A percentile compares a stretch with the other conserved stretches of the same genome.
Evolutionary conservation across 2,329 filamentous ascomycete genomes (phyloP).

Genomic region (Colletotrichum liaoningense): DNA sequence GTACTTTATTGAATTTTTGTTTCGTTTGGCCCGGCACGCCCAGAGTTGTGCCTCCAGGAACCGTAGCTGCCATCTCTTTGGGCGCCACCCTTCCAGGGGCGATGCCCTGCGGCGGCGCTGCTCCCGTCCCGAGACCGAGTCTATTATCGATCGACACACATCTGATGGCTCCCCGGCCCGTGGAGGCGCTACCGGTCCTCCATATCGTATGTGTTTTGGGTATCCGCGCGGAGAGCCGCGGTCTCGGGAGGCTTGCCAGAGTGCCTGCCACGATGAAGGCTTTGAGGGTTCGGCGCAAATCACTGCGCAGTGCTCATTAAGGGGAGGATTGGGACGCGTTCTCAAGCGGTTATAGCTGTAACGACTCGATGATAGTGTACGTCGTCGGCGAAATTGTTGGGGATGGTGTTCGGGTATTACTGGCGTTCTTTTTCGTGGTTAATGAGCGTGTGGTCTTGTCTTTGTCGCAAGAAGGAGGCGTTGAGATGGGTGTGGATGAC

Average conservation of each 20-base stretch:
- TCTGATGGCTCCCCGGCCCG: constrained; percentile 52
- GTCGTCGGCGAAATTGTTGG: neutral
- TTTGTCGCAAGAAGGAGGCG: constrained; percentile 39
- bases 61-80: constrained; percentile 40
- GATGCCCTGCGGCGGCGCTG: constrained; percentile 20
- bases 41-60: constrained; percentile 31
- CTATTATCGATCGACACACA: constrained; percentile 39
- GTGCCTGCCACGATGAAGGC: constrained; percentile 35
- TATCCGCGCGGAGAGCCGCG: constrained; percentile 58
- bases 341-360: neutral
- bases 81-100: constrained; percentile 35
- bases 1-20: constrained; percentile 14
- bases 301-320: constrained; percentile 11
- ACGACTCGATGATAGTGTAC: neutral
- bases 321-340: neutral
- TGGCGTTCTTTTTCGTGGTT: neutral
- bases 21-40: constrained; percentile 18
- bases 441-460: constrained; percentile 33
- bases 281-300: constrained; percentile 25
- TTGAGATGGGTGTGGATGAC: constrained; percentile 20
- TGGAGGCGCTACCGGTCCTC: constrained; percentile 49
- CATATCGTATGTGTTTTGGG: constrained; percentile 51
- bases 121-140: neutral
- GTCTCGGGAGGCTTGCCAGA: constrained; percentile 50
- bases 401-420: neutral